Percentiles rank a stretch among this genome's conserved stretches.
phyloP scores from a whole-genome alignment of 2,329 filamentous ascomycete species.

The Phialemonium atrogriseum region DNA sequence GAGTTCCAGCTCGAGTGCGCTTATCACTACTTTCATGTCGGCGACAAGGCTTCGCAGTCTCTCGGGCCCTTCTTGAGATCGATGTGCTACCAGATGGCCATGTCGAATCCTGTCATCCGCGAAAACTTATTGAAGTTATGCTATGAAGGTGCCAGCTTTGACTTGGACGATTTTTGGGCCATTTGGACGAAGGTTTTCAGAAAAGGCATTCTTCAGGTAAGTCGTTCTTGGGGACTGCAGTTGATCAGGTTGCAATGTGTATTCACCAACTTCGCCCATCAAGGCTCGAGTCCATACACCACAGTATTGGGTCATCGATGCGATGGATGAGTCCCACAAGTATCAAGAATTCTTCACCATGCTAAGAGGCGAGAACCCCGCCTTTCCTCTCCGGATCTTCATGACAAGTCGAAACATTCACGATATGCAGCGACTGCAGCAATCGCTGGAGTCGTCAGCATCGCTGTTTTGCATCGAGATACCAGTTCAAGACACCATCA shows the following conservation, averaged over 20 bases:
- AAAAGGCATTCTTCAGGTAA: slow-evolving; percentile 19
- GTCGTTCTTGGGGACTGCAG: background rate
- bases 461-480: slow-evolving; percentile 9
- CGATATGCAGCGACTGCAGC: slow-evolving; percentile 10
- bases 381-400: slow-evolving; percentile 18
- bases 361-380: slow-evolving; percentile 10
- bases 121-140: slow-evolving; percentile 13
- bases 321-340: slow-evolving; percentile 22
- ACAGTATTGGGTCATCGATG: slow-evolving; percentile 27
- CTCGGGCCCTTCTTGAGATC: slow-evolving; percentile 14
- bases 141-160: slow-evolving; percentile 13
- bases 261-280: background rate
- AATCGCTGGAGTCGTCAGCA: slow-evolving; percentile 4
- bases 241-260: background rate
- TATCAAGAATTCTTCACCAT: slow-evolving; percentile 16
- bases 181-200: slow-evolving; percentile 25
- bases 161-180: slow-evolving; percentile 16
- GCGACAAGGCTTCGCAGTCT: slow-evolving; percentile 7
- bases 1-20: slow-evolving; percentile 7
- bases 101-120: slow-evolving; percentile 12
- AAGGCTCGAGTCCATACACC: slow-evolving; percentile 9
- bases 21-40: slow-evolving; percentile 14
- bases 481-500: slow-evolving; percentile 14
- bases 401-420: slow-evolving; percentile 18
- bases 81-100: slow-evolving; percentile 25